Evolutionary conservation across 345 rosid species (phyloP), one percentile per base, ranked within the genome.

Genomic region (Balakata baccata): DNA sequence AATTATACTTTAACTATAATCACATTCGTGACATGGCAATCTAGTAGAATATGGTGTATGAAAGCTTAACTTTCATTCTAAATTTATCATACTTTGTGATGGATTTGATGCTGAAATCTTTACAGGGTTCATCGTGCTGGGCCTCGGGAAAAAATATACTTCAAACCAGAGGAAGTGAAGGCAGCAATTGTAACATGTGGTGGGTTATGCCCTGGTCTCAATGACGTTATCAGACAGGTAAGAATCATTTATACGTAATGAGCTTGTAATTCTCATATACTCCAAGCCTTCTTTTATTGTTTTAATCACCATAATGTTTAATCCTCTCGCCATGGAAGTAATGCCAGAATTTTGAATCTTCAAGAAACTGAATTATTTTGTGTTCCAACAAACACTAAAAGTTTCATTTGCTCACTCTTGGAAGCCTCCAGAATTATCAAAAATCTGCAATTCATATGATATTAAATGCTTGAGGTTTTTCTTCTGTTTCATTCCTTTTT

Each of bases 111-210:
- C 25, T 29, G 57, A 76, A 76, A 74, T 68, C 53, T 70, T 75
- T 25, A 17, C 68, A 94, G 98, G 97, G 89, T 89, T 76, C 97
- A 92, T 75, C 97, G 97, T 66, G 97, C 97, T 76, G 97, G 98
- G 16, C 97, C 98, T 58, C 86, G 95, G 77, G 93, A 88, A 80
- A 88, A 92, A 80, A 94, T 94, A 50, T 92, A 87, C 77, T 92
- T 88, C 74, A 84, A 84, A 81, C 98, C 97, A 38, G 95, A 90
- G 81, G 86, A 94, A 84, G 97, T 92, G 46, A 90, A 92, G 69
- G 93, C 97, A 39, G 97, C 97, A 0, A 96, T 93, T 77, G 82
- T 96, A 69, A 96, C 98, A 63, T 96, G 97, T 86, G 97, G 97
- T 78, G 97, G 98, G 50, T 91, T 95, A 61, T 95, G 97, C 82